phyloP scores from a whole-genome alignment of 768 basidiomycete species.

The Sarcomyxa edulis region DNA sequence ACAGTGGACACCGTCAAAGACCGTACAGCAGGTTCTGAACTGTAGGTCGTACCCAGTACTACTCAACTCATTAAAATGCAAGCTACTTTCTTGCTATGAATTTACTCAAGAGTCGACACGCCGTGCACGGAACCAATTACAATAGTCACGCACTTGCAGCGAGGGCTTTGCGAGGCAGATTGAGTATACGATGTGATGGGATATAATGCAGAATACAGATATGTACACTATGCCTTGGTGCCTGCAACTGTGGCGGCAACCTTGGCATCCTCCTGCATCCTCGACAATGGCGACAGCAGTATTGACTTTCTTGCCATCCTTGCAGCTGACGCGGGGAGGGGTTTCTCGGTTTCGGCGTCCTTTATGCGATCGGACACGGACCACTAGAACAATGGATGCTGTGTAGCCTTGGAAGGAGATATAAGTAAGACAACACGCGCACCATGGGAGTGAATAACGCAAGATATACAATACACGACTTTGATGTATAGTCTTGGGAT shows the following conservation, averaged over 20 bases:
- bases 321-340: constrained; percentile 93
- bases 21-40: no score
- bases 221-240: constrained; percentile 51
- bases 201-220: no score
- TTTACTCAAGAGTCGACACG: no score
- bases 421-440: constrained; percentile 20
- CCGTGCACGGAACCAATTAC: no score
- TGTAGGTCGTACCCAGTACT: no score
- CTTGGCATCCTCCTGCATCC: constrained; percentile 82
- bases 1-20: no score
- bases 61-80: no score
- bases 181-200: no score
- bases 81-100: no score
- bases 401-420: not conserved
- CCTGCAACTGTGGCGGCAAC: constrained; percentile 42
- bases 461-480: constrained; percentile 98
- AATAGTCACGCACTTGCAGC: no score
- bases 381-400: constrained; percentile 52
- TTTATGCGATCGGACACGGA: constrained; percentile 95
- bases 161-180: no score
- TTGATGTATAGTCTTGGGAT: constrained; percentile 98
- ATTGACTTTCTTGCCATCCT: constrained; percentile 94
- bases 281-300: constrained; percentile 92
- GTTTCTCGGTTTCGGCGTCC: constrained; percentile 97
- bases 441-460: constrained; percentile 99